Base-by-base conservation (phyloP, 495 filamentous ascomycete species). In the Copromyces sp. region DNA sequence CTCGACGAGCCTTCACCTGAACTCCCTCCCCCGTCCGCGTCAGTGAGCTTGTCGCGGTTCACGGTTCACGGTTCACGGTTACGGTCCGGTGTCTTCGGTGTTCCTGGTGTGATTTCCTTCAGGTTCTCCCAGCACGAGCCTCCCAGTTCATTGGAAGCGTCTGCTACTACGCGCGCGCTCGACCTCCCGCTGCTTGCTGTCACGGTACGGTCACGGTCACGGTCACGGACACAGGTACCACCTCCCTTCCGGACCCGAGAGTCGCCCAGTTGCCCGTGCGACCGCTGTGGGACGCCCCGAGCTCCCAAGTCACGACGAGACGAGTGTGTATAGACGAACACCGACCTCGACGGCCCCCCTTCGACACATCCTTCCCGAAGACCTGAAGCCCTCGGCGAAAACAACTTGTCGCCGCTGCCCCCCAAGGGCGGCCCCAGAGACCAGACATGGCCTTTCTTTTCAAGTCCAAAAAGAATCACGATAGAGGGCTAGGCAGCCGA, bases 401-500 rank as follows among this genome's bases (percentile, higher is more conserved):
- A 6, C 29, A 35, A 32, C 14, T 37, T 9, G 20, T 44, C 65
- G 24, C 59, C 39, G 68, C 38, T 44, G 38, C 35, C 47, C 29
- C 53, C 38, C 17, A 61, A 71, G 65, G 71, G 32, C 72, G 38
- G 65, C 29, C 68, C 29, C 45, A 69, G 8, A 35, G 68, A 71
- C 37, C 69, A 82, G 82, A 79, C 79, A 92, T 92, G 90, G 89
- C 89, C 72, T 92, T 92, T 80, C 85, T 92, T 73, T 91, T 91
- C 84, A 90, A 90, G 81, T 89, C 87, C 69, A 90, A 90, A 80
- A 91, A 91, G 81, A 84, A 88, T 73, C 87, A 88, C 77, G 83
- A 86, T 72, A 81, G 84, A 75, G 82, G 77, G 59, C 72, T 84
- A 29, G 71, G 80, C 37, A 85, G 82, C 74, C 82, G 84, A 74